A percentile compares a stretch with the other conserved stretches of the same genome.
phyloP scores from a whole-genome alignment of 495 filamentous ascomycete genomes.

The Xylaria palmicola region DNA sequence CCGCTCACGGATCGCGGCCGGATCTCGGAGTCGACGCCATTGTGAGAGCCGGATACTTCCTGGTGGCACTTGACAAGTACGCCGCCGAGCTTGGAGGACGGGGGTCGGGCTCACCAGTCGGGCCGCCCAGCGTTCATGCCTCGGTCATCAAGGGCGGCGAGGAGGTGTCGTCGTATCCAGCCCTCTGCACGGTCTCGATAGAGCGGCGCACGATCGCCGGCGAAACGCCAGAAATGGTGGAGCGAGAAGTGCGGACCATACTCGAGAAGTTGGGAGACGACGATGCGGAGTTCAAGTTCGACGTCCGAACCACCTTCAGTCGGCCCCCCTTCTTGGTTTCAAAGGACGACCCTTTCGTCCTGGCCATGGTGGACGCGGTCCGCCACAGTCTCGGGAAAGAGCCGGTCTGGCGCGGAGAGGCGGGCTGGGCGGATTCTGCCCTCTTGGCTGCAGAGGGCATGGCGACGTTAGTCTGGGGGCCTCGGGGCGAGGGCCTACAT shows the following conservation, averaged over 20 bases:
- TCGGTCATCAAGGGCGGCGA: constrained; percentile 48
- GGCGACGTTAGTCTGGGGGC: constrained; percentile 44
- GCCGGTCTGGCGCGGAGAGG: constrained; percentile 2
- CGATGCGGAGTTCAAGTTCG: constrained; percentile 18
- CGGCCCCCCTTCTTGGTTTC: constrained; percentile 16
- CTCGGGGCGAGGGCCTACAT: constrained; percentile 43
- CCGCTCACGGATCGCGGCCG: constrained; percentile 48
- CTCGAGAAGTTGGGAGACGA: constrained; percentile 10
- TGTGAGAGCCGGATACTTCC: constrained; percentile 42
- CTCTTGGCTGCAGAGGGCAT: constrained; percentile 40
- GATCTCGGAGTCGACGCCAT: constrained; percentile 45
- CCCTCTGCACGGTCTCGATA: constrained; percentile 40
- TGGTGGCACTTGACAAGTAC: constrained; percentile 41
- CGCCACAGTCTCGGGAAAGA: constrained; percentile 6
- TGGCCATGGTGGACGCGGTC: constrained; percentile 25
- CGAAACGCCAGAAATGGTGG: constrained; percentile 34
- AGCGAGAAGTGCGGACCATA: constrained; percentile 28
- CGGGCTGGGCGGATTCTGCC: constrained; percentile 49
- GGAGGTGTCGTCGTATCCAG: constrained; percentile 49
- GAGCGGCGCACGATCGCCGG: constrained; percentile 46
- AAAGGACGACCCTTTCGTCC: constrained; percentile 36
- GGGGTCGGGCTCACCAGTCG: constrained; percentile 32
- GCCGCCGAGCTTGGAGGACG: constrained; percentile 26
- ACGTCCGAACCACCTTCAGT: constrained; percentile 18
- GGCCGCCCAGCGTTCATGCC: constrained; percentile 39